Evolutionary conservation across 139 green algal genomes (phyloP), one percentile per base, ranked within the genome.

Genomic region (Pycnococcus provasolii): DNA sequence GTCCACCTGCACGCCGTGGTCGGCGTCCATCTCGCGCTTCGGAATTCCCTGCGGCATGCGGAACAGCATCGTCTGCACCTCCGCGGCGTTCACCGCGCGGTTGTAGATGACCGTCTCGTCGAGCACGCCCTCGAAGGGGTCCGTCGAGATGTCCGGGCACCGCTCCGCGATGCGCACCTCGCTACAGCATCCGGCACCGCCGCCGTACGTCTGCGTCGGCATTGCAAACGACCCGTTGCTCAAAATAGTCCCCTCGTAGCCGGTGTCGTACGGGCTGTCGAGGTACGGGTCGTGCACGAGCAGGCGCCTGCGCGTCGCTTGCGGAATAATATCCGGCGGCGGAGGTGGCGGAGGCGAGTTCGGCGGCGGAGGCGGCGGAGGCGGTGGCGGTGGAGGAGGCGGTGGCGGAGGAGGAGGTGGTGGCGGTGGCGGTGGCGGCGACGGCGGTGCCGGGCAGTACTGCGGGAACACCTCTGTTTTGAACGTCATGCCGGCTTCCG

Each of bases 51-150:
- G 50, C 6, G 68, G 68, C 68, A 75, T 75, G 37, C 61, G 59
- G 60, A 75, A 75, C 48, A 75, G n/a, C 9, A 60, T 67, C 55
- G 8, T 50, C 9, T 37, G 42, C 39, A 73, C 58, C 59, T 73
- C 67, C 5, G 48, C 58, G 11, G 2, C 15, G 13, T 46, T 40
- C 6, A 73, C 42, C 45, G 41, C 45, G 42, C 58, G 58, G 67
- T 73, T 73, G 42, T 47, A 73, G 45, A 73, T 58, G 7, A 47
- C 58, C 44, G 67, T 58, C 67, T 73, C 67, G 46, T 73, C 67
- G 5, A 66, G 59, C 4, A 73, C 44, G 45, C 67, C 67, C 9
- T 66, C 57, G 48, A 73, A 73, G 26, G 47, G 26, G 45, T 42
- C 45, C 39, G 11, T 53, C 43, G 40, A 8, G 6, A 11, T 26